Evolutionary conservation across 2,329 filamentous ascomycete species (phyloP), one percentile per base, ranked within the genome.

Genomic region (Thielaviopsis populi): DNA sequence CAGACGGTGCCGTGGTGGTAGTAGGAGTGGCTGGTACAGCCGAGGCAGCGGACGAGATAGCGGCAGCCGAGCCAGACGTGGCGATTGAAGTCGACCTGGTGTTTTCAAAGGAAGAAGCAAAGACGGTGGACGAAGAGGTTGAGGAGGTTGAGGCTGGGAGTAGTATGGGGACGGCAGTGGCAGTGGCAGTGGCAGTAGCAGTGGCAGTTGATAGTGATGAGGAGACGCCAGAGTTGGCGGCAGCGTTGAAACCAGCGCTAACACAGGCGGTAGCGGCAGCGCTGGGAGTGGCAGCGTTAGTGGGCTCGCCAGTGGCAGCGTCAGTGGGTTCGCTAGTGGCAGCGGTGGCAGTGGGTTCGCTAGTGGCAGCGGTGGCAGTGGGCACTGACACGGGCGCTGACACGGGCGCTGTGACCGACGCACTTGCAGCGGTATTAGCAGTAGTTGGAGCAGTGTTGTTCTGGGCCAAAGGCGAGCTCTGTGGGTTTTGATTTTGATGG

Each of bases 141-240:
- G 43, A 61, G 30, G 43, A 61, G 30, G 56, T 43, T 43, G 62
- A 64, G 30, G 54, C 46, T 24, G 41, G 24, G 33, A 50, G 30
- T 42, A 50, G 30, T 42, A 19, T 43, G 19, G 62, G 48, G 43
- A 73, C 83, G 81, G 69, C 33, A 37, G 33, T 37, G 33, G 33
- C 33, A 37, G 33, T 37, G 8, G 33, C 4, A 68, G 83, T 84
- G 69, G 82, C 82, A 71, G 83, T 85, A 69, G 83, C 83, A 69
- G 82, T 84, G 67, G 84, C 86, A 68, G 85, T 84, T 56, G 53
- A 22, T 22, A 56, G 53, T 67, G 84, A 86, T 76, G 85, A 87
- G 13, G 60, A 54, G 33, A 61, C 30, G 59, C 59, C 42, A n/a
- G 41, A 48, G 13, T 13, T 17, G 40, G 43, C n/a, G 27, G 59